Percentiles rank a stretch among this genome's conserved stretches.
Conservation (phyloP, 2,329 filamentous ascomycete genomes). For the Hymenoscyphus salicellus region DNA sequence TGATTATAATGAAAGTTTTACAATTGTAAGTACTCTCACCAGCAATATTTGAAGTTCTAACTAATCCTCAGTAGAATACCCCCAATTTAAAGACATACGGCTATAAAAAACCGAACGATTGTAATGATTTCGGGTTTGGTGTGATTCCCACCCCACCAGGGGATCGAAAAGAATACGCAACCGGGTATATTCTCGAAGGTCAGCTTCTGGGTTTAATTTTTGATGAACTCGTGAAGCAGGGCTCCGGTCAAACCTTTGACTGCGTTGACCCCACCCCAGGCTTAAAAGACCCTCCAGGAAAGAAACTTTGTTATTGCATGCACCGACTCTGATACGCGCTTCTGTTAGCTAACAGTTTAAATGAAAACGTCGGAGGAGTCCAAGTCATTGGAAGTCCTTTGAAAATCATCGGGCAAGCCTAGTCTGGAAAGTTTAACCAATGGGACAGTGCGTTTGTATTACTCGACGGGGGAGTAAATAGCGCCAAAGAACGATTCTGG, state of each 20-base stretch:
- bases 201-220: not conserved
- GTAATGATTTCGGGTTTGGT: not conserved
- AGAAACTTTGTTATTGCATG: not conserved
- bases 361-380: too few relatives aligned
- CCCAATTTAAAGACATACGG: not conserved
- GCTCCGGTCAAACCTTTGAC: not conserved
- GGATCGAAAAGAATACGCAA: not conserved
- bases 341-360: too few relatives aligned
- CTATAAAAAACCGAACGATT: not conserved
- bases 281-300: not conserved
- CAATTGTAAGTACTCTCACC: not conserved
- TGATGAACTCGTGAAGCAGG: not conserved
- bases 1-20: not conserved
- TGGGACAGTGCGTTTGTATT: not conserved
- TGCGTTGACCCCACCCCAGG: not conserved
- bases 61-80: not conserved
- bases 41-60: not conserved
- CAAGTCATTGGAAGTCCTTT: not conserved
- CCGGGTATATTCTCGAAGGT: not conserved
- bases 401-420: not conserved
- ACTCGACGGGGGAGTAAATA: not conserved
- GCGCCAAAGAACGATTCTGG: not conserved
- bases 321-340: not conserved
- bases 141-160: not conserved
- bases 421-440: not conserved